phyloP scores from a whole-genome alignment of 139 green algal genomes.

The Diplosphaera chodatii region DNA sequence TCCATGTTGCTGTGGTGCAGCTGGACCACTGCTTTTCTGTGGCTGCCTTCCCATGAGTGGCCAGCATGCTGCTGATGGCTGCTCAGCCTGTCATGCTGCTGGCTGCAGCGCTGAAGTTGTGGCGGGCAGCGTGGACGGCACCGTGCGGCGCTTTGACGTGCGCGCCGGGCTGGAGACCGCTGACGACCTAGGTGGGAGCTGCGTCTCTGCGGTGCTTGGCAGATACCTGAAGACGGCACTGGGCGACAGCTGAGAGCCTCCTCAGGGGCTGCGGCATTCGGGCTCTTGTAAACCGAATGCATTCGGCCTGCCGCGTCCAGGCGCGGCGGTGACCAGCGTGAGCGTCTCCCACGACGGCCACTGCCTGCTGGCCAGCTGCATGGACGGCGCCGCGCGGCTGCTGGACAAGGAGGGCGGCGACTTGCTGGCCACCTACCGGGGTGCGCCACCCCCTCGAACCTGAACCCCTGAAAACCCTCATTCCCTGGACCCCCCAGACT shows the following conservation, averaged over 20 bases:
- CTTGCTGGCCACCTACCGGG: conserved; percentile 71
- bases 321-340: no score
- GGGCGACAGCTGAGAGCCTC: no score
- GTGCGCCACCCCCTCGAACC: not conserved
- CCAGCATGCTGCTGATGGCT: no score
- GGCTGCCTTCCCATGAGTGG: no score
- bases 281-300: no score
- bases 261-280: no score
- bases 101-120: conserved; percentile 52
- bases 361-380: conserved; percentile 54
- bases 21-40: no score
- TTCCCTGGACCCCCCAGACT: conserved; percentile 62
- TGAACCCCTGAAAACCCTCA: conserved; percentile 25
- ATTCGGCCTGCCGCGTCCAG: no score
- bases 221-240: no score
- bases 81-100: not conserved
- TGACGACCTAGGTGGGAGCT: conserved; percentile 67
- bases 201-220: no score
- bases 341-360: no score
- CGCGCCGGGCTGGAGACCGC: conserved; percentile 60
- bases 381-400: conserved; percentile 62
- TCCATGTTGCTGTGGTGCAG: no score
- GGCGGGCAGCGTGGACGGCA: conserved; percentile 80
- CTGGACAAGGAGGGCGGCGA: conserved; percentile 59
- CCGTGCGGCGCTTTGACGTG: conserved; percentile 80